A percentile compares a stretch with the other conserved stretches of the same genome.
These are phyloP conservation scores for Rhododendron griersonianum DNA, from an alignment of 148 eudicot genomes.

Conservation along the genomic window DNA sequence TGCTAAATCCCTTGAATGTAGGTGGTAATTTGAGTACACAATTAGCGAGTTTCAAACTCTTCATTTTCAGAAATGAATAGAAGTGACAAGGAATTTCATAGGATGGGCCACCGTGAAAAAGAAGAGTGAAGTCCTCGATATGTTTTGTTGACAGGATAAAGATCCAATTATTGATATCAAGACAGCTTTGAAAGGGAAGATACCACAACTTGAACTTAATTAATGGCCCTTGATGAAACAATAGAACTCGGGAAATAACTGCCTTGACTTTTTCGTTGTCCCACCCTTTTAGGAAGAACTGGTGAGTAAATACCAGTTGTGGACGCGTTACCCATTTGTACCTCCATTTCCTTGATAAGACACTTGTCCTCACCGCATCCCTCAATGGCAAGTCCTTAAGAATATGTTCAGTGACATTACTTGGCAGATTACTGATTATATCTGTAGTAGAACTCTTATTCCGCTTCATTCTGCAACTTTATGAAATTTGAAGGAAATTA, in stretches of 20 bases:
- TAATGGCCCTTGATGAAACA: conserved; percentile 10
- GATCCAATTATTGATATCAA: not conserved
- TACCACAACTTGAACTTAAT: not conserved
- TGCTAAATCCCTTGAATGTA: conserved; percentile 1
- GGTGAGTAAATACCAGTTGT: not conserved
- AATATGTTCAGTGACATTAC: not conserved
- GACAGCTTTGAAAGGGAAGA: not conserved
- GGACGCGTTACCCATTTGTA: not conserved
- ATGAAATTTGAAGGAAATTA: not conserved
- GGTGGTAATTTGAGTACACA: not conserved
- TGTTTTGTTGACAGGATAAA: not conserved
- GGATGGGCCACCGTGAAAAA: not conserved
- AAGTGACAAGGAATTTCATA: not conserved
- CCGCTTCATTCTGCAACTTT: not conserved
- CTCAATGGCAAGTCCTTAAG: not conserved
- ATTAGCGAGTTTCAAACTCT: not conserved
- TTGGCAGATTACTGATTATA: not conserved
- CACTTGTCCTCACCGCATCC: not conserved
- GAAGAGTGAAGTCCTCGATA: not conserved
- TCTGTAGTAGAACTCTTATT: not conserved
- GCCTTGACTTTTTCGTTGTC: not conserved
- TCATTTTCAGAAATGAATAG: not conserved
- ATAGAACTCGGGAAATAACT: conserved; percentile 1
- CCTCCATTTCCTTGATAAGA: not conserved
- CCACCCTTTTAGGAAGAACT: not conserved